These are phyloP conservation scores for Dictyostelium intermedium DNA, from an alignment of 78 protist species.

Conservation along the genomic window DNA sequence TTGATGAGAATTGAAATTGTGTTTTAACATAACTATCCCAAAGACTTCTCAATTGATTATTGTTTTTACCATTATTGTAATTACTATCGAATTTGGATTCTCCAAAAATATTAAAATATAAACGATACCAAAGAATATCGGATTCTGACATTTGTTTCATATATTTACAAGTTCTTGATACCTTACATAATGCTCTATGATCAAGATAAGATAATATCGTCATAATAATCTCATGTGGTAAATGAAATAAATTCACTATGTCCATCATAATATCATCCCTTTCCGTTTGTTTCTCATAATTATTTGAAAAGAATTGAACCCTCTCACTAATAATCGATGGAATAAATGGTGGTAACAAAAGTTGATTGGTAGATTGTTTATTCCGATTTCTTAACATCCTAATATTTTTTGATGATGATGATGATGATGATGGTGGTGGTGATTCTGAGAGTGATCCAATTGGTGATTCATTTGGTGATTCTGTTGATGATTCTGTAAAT, in stretches of 20 bases:
- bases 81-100: background rate
- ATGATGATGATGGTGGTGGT: no score
- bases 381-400: background rate
- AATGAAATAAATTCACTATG: background rate
- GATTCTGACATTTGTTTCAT: constrained; percentile 35
- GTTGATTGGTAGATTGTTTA: background rate
- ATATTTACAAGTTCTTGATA: constrained; percentile 33
- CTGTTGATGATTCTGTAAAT: background rate
- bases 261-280: background rate
- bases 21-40: constrained; percentile 60
- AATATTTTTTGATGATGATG: no score
- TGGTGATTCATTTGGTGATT: background rate
- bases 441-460: background rate
- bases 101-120: constrained; percentile 22
- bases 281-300: constrained; percentile 3
- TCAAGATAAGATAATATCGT: constrained; percentile 20
- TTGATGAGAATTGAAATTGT: background rate
- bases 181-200: constrained; percentile 14
- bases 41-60: background rate
- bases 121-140: constrained; percentile 39
- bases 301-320: background rate
- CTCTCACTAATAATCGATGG: constrained; percentile 6
- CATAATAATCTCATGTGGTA: constrained; percentile 33
- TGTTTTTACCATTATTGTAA: background rate
- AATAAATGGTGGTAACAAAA: constrained; percentile 17